Conservation (phyloP, 148 eudicot species). For the Persicaria maculosa region DNA sequence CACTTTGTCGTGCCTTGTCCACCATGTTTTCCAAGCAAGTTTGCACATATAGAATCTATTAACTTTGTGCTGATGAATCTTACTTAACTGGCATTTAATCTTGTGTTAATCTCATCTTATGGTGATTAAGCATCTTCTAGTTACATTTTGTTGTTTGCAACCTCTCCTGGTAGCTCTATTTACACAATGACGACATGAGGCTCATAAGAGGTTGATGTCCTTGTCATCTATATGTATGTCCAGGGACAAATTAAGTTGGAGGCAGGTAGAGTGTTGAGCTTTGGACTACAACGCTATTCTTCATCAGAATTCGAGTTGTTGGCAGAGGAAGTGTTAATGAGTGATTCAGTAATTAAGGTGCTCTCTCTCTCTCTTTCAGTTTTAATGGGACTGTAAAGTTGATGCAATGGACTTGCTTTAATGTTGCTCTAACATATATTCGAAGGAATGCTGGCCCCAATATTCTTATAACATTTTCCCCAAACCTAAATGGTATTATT, state of each 20-base stretch:
- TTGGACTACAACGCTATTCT: slow-evolving; percentile 79
- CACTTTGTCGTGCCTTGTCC: too few species aligned
- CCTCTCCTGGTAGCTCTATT: not conserved
- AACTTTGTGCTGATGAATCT: too few species aligned
- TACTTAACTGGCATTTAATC: too few species aligned
- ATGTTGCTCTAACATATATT: not conserved
- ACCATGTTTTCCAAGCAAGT: too few species aligned
- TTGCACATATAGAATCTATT: too few species aligned
- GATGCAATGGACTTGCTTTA: not conserved
- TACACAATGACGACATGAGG: not conserved
- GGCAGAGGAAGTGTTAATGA: slow-evolving; percentile 97
- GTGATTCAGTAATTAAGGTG: slow-evolving; percentile 88
- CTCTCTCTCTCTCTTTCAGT: not conserved
- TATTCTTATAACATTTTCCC: not conserved
- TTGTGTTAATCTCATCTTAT: too few species aligned
- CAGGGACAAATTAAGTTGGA: slow-evolving; percentile 89
- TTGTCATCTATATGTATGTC: slow-evolving; percentile 37
- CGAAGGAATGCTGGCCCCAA: not conserved
- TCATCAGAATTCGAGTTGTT: slow-evolving; percentile 87
- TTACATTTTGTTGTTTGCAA: not conserved
- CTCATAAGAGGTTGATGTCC: not conserved
- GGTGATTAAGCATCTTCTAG: too few species aligned
- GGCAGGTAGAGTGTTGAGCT: slow-evolving; percentile 73
- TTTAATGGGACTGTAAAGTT: not conserved
- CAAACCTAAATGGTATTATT: not conserved